Evolutionary conservation across 495 filamentous ascomycete species (phyloP).

Genomic region (Chlorociboria aeruginascens): DNA sequence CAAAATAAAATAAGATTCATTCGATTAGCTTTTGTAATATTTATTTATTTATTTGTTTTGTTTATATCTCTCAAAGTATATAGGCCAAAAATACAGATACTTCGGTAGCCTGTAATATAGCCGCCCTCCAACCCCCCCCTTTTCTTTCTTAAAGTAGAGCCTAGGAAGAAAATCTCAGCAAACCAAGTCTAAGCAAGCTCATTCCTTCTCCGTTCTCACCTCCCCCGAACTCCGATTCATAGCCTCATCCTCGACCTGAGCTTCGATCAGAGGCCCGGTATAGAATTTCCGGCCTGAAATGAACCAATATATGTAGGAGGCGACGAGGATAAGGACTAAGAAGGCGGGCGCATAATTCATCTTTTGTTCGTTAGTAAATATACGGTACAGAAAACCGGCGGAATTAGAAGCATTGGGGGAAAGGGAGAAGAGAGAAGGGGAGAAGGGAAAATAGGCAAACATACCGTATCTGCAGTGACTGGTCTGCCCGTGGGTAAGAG

Average conservation of each 20-base stretch:
- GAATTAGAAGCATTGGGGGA: too few species aligned
- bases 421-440: too few species aligned
- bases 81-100: too few species aligned
- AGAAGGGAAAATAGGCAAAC: conserved; percentile 8
- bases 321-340: conserved; percentile 30
- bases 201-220: background rate
- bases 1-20: too few species aligned
- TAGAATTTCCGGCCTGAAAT: conserved; percentile 36
- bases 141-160: too few species aligned
- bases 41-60: too few species aligned
- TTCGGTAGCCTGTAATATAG: too few species aligned
- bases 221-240: background rate
- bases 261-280: conserved; percentile 36
- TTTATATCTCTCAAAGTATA: too few species aligned
- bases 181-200: background rate
- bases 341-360: conserved; percentile 24
- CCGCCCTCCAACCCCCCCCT: too few species aligned
- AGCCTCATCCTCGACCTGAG: conserved; percentile 22
- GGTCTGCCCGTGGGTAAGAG: conserved; percentile 45
- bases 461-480: conserved; percentile 34
- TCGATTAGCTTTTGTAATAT: too few species aligned
- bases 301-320: conserved; percentile 39
- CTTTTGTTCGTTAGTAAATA: background rate
- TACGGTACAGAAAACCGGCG: background rate
- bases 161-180: too few species aligned